phyloP scores from a whole-genome alignment of 306 rosid species.

The Prinsepia uniflora region DNA sequence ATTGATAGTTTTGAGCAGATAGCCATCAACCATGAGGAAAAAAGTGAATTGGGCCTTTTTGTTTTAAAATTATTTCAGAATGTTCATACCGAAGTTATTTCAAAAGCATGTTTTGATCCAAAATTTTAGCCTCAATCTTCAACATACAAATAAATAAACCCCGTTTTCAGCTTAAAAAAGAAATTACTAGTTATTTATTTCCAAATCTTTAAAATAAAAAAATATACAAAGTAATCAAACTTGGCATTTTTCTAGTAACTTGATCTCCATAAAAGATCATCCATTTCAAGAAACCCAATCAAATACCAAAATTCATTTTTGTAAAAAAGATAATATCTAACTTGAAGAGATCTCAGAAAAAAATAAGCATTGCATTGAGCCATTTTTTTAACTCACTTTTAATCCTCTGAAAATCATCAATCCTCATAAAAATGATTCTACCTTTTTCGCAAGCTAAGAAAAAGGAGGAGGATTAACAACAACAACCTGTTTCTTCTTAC shows the following conservation, averaged over 20 bases:
- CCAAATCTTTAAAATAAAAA: not conserved
- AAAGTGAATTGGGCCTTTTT: not conserved
- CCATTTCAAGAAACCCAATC: not conserved
- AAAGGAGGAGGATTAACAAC: not conserved
- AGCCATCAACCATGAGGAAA: not conserved
- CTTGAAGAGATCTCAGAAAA: not conserved
- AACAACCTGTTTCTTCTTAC: slow-evolving; percentile 77
- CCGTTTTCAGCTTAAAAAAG: not conserved
- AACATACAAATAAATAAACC: not conserved
- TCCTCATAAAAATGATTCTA: no score
- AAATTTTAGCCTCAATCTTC: not conserved
- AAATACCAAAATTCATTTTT: not conserved
- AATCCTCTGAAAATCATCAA: no score
- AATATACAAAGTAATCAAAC: not conserved
- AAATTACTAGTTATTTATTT: not conserved
- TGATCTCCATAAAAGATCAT: not conserved
- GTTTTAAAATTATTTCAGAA: not conserved
- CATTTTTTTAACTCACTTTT: not conserved
- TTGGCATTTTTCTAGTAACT: not conserved
- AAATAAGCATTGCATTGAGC: not conserved
- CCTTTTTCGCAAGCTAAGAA: not conserved
- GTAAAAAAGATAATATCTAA: no score
- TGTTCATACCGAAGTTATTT: not conserved
- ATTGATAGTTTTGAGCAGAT: not conserved
- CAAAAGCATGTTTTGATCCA: not conserved